Conservation (phyloP, 768 basidiomycete species). For the Tricholoma terreum region DNA sequence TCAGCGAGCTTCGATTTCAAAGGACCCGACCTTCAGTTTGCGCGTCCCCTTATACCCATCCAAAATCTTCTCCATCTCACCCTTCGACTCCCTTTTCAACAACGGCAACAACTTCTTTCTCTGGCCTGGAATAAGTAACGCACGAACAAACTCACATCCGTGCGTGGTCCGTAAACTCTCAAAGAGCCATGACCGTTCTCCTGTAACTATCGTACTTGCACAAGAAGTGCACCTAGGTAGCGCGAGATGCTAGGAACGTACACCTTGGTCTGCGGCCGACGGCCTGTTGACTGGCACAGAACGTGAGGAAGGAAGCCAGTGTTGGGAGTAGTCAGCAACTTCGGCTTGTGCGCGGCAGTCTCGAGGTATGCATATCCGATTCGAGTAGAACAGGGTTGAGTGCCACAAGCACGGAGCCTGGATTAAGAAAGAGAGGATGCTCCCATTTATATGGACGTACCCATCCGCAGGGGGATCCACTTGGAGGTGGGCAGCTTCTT, state of each 20-base stretch:
- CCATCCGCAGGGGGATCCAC: slow-evolving; percentile 3
- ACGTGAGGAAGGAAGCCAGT: slow-evolving; percentile 13
- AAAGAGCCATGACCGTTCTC: slow-evolving; percentile 7
- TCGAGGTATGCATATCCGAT: slow-evolving; percentile 13
- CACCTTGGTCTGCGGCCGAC: slow-evolving; percentile 7
- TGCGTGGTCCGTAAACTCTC: no score
- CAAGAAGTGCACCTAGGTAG: slow-evolving; percentile 14
- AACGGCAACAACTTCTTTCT: no score
- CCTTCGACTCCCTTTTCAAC: no score
- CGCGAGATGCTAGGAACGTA: slow-evolving; percentile 3
- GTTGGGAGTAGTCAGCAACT: slow-evolving; percentile 12
- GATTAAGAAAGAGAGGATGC: neutral
- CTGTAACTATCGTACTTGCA: slow-evolving; percentile 9
- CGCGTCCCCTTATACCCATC: no score
- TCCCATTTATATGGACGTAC: neutral
- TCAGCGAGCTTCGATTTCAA: no score
- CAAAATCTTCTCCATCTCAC: no score
- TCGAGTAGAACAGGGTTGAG: slow-evolving; percentile 16
- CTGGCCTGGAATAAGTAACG: no score
- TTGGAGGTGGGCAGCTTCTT: slow-evolving; percentile 11
- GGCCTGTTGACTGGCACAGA: slow-evolving; percentile 13
- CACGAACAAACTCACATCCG: no score
- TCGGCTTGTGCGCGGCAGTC: slow-evolving; percentile 12
- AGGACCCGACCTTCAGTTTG: no score
- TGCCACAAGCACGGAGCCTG: slow-evolving; percentile 8